Evolutionary conservation across 176 grass and related monocot species (phyloP).

Genomic region (Carex cristatella): DNA sequence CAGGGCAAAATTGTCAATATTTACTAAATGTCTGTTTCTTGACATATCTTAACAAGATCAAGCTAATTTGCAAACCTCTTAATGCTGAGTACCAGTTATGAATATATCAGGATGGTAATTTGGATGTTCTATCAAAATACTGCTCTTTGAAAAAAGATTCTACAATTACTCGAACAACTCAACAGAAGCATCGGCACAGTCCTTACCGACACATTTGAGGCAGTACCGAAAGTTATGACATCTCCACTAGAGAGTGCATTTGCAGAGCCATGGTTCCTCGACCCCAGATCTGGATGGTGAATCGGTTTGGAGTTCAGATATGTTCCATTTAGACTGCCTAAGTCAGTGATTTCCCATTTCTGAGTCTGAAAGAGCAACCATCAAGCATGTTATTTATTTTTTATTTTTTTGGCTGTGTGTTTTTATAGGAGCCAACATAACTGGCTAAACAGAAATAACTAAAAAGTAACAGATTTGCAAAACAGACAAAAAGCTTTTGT

Average conservation of each 20-base stretch:
- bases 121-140: background rate
- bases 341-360: conserved; percentile 83
- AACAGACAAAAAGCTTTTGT: background rate
- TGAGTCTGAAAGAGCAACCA: conserved; percentile 37
- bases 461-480: background rate
- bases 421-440: background rate
- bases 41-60: background rate
- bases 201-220: conserved; percentile 70
- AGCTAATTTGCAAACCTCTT: background rate
- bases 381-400: background rate
- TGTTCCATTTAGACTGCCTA: conserved; percentile 93
- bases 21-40: background rate
- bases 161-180: background rate
- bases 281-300: conserved; percentile 49
- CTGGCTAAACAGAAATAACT: background rate
- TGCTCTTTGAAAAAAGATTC: background rate
- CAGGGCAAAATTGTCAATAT: background rate
- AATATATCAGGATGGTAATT: background rate
- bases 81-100: background rate
- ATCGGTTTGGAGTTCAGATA: conserved; percentile 55
- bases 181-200: background rate
- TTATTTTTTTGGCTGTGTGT: background rate
- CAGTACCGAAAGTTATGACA: conserved; percentile 63
- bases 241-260: conserved; percentile 73
- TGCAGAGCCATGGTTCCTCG: conserved; percentile 50